Conservation (phyloP, 345 rosid species). For the Aquilaria malaccensis region DNA sequence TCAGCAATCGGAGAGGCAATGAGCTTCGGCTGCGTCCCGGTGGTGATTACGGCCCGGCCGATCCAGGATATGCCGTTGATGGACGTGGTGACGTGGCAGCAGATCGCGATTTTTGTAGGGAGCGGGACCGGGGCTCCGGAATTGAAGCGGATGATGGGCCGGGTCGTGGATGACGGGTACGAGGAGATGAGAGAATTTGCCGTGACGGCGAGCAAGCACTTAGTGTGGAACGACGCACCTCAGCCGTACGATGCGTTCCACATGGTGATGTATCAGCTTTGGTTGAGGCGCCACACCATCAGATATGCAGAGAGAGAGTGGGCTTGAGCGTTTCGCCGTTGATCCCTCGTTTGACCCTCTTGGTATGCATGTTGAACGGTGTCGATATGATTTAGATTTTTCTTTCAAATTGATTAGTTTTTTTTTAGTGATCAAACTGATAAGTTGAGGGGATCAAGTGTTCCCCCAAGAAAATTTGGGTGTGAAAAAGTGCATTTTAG, state of each 20-base stretch:
- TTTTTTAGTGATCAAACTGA: too few relatives aligned
- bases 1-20: slow-evolving; percentile 39
- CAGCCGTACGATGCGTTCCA: slow-evolving; percentile 45
- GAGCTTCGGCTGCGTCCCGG: slow-evolving; percentile 49
- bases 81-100: slow-evolving; percentile 53
- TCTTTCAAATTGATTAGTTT: too few relatives aligned
- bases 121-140: slow-evolving; percentile 20
- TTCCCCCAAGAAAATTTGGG: too few relatives aligned
- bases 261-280: slow-evolving; percentile 53
- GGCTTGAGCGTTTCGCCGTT: slow-evolving; percentile 4
- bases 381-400: neutral
- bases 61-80: slow-evolving; percentile 49
- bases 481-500: too few relatives aligned
- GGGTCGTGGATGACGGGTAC: slow-evolving; percentile 16
- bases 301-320: slow-evolving; percentile 33
- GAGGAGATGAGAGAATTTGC: slow-evolving; percentile 27
- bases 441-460: too few relatives aligned
- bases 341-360: too few relatives aligned
- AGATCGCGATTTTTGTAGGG: slow-evolving; percentile 36
- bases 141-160: slow-evolving; percentile 29
- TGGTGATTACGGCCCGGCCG: slow-evolving; percentile 49
- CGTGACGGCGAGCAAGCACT: slow-evolving; percentile 29
- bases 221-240: slow-evolving; percentile 39
- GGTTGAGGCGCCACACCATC: slow-evolving; percentile 55
- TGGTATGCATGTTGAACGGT: slow-evolving; percentile 4